A percentile compares a stretch with the other conserved stretches of the same genome.
These are phyloP conservation scores for Globisporangium megalacanthum DNA, from an alignment of 352 stramenopile species.

Conservation along the genomic window DNA sequence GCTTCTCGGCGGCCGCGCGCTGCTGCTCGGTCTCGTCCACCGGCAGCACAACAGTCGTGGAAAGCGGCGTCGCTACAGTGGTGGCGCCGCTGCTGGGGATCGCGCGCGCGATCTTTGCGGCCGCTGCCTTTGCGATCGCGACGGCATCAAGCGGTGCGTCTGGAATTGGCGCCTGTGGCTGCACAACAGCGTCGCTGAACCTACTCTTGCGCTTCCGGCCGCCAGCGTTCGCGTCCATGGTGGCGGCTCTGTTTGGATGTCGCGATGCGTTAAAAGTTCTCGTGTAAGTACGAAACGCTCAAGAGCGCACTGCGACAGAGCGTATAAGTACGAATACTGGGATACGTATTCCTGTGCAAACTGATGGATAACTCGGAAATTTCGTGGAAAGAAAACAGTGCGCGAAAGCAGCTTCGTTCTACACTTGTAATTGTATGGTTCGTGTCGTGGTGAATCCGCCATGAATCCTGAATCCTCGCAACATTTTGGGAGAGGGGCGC, in stretches of 20 bases:
- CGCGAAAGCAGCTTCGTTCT: too few relatives aligned
- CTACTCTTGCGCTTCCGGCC: constrained; percentile 78
- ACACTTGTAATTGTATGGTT: too few relatives aligned
- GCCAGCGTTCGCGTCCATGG: constrained; percentile 11
- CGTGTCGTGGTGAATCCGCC: too few relatives aligned
- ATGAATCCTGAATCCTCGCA: too few relatives aligned
- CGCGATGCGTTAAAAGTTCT: too few relatives aligned
- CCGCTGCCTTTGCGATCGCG: constrained; percentile 59
- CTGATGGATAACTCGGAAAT: too few relatives aligned
- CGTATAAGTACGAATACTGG: too few relatives aligned
- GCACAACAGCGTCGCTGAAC: constrained; percentile 61
- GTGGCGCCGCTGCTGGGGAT: constrained; percentile 27
- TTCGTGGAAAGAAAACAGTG: too few relatives aligned
- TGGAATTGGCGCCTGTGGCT: constrained; percentile 5
- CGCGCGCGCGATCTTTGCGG: constrained; percentile 65
- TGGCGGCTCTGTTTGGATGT: not conserved
- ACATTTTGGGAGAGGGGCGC: too few relatives aligned
- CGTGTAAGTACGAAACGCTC: too few relatives aligned
- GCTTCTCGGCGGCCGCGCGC: constrained; percentile 49
- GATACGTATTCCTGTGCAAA: too few relatives aligned
- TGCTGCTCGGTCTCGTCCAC: constrained; percentile 32
- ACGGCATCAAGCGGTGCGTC: constrained; percentile 32
- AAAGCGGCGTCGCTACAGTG: not conserved
- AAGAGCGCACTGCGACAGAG: not conserved
- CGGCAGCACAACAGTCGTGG: not conserved